Percentiles rank a stretch among this genome's conserved stretches.
Conservation (phyloP, 2,329 filamentous ascomycete species). For the Colletotrichum cereale region DNA sequence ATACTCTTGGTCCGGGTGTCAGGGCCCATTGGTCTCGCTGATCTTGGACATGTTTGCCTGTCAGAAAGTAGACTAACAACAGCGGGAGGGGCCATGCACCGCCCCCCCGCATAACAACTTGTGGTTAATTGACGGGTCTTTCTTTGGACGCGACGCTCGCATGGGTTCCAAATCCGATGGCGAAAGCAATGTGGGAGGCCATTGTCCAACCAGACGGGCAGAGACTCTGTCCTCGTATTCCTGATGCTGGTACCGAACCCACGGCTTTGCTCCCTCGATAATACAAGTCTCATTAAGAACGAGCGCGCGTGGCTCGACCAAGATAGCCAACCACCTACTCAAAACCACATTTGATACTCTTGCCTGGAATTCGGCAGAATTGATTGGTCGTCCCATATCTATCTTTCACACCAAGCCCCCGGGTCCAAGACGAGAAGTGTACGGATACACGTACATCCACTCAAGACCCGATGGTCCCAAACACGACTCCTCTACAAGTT, state of each 20-base stretch:
- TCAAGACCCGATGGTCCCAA: neutral
- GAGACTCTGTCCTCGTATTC: neutral
- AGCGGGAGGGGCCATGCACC: neutral
- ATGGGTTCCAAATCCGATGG: neutral
- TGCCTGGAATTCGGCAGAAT: neutral
- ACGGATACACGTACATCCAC: neutral
- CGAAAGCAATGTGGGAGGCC: neutral
- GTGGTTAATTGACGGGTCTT: constrained; percentile 4
- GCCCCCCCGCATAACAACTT: constrained; percentile 19
- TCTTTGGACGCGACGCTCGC: neutral
- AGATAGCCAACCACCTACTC: neutral
- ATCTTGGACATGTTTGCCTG: constrained; percentile 8
- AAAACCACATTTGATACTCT: constrained; percentile 4
- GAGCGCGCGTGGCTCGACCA: neutral
- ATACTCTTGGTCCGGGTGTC: constrained; percentile 18
- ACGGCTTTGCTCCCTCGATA: constrained; percentile 6
- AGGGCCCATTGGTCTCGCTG: constrained; percentile 1
- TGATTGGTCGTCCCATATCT: neutral
- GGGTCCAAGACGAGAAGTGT: too few relatives aligned
- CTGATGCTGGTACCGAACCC: neutral
- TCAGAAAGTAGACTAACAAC: constrained; percentile 5
- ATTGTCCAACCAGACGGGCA: neutral
- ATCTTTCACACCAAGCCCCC: neutral
- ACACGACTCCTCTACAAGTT: neutral
- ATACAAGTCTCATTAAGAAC: neutral